A percentile compares a stretch with the other conserved stretches of the same genome.
These are phyloP conservation scores for Penicillium daleae DNA, from an alignment of 495 filamentous ascomycete species.

Conservation along the genomic window DNA sequence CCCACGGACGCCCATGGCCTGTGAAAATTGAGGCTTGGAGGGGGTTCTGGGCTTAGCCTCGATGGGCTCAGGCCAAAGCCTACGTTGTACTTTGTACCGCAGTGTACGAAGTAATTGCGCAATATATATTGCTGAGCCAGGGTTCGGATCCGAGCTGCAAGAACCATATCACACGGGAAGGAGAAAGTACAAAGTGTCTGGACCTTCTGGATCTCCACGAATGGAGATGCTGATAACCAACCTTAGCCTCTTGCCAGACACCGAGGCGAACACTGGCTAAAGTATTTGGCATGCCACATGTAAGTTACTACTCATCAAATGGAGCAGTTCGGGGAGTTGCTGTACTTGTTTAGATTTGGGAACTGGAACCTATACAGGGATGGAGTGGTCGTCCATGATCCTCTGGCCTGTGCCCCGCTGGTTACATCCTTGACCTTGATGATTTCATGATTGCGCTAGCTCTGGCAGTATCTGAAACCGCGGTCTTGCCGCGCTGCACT, in stretches of 20 bases:
- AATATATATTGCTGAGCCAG: constrained; percentile 1
- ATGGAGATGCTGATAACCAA: too few species aligned
- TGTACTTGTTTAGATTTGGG: constrained; percentile 3
- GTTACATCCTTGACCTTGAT: neutral
- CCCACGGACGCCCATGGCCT: neutral
- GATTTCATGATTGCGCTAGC: neutral
- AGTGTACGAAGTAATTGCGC: too few species aligned
- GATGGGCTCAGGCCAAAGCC: neutral
- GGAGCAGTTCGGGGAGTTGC: constrained; percentile 21
- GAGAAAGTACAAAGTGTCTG: neutral
- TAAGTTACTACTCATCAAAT: constrained; percentile 4
- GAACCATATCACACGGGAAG: neutral
- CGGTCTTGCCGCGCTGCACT: neutral
- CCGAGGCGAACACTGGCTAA: neutral
- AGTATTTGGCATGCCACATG: neutral
- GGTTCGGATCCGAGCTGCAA: neutral
- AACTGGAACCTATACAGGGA: constrained; percentile 7
- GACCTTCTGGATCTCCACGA: constrained; percentile 2
- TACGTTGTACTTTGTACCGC: neutral
- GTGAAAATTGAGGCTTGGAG: neutral
- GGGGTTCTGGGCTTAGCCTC: neutral
- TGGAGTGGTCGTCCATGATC: neutral
- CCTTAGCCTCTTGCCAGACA: neutral
- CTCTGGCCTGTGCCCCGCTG: neutral
- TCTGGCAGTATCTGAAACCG: neutral